Percentiles rank a stretch among this genome's conserved stretches.
phyloP scores from a whole-genome alignment of 106 monocot genomes.

The Dendrobium catenatum region DNA sequence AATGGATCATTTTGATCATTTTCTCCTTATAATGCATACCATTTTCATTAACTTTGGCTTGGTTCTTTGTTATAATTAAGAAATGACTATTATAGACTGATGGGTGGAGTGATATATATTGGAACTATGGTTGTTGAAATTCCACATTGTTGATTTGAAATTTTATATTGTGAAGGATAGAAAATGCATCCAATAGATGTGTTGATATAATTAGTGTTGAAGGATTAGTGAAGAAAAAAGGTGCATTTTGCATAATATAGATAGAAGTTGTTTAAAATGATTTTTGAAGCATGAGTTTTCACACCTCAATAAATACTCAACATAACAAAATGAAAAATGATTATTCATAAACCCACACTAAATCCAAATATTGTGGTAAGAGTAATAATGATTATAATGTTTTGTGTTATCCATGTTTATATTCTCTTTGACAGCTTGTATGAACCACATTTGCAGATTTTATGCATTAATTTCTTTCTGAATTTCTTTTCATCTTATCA shows the following conservation, averaged over 20 bases:
- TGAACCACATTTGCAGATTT: not conserved
- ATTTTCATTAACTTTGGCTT: too few relatives aligned
- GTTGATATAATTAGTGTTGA: not conserved
- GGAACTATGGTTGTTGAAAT: not conserved
- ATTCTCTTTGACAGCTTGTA: not conserved
- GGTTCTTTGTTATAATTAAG: not conserved
- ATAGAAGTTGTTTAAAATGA: not conserved
- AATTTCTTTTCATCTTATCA: not conserved
- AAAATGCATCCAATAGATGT: not conserved
- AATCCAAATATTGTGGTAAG: not conserved
- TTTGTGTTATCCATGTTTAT: not conserved
- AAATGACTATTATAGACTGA: not conserved
- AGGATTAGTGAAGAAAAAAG: not conserved
- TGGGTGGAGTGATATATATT: not conserved
- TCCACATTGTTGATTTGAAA: not conserved
- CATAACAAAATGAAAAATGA: not conserved
- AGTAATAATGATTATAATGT: not conserved
- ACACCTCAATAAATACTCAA: not conserved
- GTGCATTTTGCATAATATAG: not conserved
- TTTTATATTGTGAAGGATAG: not conserved
- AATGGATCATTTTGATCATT: too few relatives aligned
- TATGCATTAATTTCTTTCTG: not conserved
- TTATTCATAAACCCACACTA: not conserved
- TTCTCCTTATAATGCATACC: too few relatives aligned
- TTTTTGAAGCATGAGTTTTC: not conserved